Conservation (phyloP, 1,284 basidiomycete species). For the Ganoderma sinense region DNA sequence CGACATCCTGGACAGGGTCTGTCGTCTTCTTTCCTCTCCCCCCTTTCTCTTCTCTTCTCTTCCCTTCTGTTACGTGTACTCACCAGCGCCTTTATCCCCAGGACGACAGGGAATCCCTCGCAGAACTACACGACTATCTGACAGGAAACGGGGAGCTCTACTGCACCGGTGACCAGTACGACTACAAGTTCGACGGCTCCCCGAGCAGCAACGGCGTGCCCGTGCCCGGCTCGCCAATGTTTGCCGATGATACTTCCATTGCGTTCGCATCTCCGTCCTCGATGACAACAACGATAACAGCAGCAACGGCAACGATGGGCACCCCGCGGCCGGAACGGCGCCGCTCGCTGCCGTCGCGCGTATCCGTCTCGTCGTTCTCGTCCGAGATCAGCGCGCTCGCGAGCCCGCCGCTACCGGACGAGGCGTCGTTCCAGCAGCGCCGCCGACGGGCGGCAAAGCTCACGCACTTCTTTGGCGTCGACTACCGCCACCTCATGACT, state of each 20-base stretch:
- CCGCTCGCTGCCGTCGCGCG: conserved; percentile 70
- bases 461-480: conserved; percentile 83
- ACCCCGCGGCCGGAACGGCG: conserved; percentile 58
- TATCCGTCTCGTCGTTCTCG: conserved; percentile 65
- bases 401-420: conserved; percentile 49
- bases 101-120: conserved; percentile 78
- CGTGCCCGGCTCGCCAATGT: conserved; percentile 23
- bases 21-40: conserved; percentile 21
- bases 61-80: conserved; percentile 4
- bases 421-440: conserved; percentile 69
- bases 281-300: not conserved
- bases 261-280: conserved; percentile 24
- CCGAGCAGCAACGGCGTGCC: conserved; percentile 23
- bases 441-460: conserved; percentile 80
- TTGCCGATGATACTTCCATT: conserved; percentile 19
- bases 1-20: conserved; percentile 78
- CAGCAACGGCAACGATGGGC: conserved; percentile 23
- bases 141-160: conserved; percentile 48
- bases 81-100: conserved; percentile 38
- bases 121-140: conserved; percentile 76
- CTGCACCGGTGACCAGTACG: conserved; percentile 11
- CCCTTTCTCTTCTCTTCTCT: not conserved
- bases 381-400: conserved; percentile 52
- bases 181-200: conserved; percentile 27
- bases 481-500: conserved; percentile 76